Evolutionary conservation across 2,329 filamentous ascomycete genomes (phyloP), one percentile per base, ranked within the genome.

Genomic region (Teratosphaeria pseudoeucalypti): DNA sequence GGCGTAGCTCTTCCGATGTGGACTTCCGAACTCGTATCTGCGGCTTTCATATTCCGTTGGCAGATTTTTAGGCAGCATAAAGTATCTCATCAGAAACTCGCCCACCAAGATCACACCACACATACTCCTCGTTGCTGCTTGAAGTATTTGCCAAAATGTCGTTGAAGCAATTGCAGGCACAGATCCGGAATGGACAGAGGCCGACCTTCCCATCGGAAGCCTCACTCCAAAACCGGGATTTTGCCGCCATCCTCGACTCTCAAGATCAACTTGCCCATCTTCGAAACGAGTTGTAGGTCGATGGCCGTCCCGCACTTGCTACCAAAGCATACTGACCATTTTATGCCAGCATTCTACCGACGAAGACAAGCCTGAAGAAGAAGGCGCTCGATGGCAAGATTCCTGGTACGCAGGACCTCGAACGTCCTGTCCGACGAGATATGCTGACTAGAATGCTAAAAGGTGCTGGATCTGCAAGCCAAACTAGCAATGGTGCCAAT

Each of bases 161-260:
- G 19, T 49, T 49, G 43, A 49, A 49, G 43, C 43, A 49, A n/a
- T 49, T 49, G 43, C 43, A 49, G 19, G 19, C 43, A 23, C 19
- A 49, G 43, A 49, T 70, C 27, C 66, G 66, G 32, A 60, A 58
- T 34, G 67, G 67, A n/a, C 57, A 66, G 29, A 63, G 59, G 52
- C 61, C 62, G 19, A 58, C 47, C 26, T 70, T 64, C 59, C 66
- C 67, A 16, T 56, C 61, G 11, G 60, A 68, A 47, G 64, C 67
- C 29, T 49, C 43, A 26, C 43, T 49, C n/a, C 63, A 66, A 52
- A 63, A 62, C 12, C 60, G 65, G 16, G 66, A 67, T 16, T 70
- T 69, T 56, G 68, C 67, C 11, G 52, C 62, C 39, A 61, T 58
- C 9, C 62, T 70, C 11, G 67, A 70, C 55, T 61, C 63, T 39